A percentile compares a stretch with the other conserved stretches of the same genome.
Evolutionary conservation across 495 filamentous ascomycete species (phyloP).

Genomic region (Parachaetomium inaequale): DNA sequence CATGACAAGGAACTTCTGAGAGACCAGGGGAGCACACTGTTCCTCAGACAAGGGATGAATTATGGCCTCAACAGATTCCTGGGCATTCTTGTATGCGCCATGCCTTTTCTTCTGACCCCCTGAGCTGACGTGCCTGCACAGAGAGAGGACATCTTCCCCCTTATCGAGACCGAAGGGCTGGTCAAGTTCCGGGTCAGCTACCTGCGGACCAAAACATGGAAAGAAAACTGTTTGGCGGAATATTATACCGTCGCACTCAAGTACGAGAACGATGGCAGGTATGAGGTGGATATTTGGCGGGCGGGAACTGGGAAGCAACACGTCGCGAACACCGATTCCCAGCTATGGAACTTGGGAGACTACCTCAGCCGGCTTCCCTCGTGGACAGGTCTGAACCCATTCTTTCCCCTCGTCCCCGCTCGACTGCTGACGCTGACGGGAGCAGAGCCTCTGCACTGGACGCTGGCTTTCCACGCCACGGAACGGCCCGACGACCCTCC

Average conservation of each 20-base stretch:
- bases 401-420: too few species aligned
- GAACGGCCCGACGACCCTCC: constrained; percentile 15
- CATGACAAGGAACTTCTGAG: constrained; percentile 16
- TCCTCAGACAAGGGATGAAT: constrained; percentile 13
- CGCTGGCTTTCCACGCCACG: constrained; percentile 22
- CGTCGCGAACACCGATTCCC: constrained; percentile 5
- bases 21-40: constrained; percentile 18
- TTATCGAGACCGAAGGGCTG: constrained; percentile 23
- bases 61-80: constrained; percentile 20
- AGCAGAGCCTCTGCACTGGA: constrained; percentile 17
- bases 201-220: constrained; percentile 8
- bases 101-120: too few species aligned
- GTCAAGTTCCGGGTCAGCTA: constrained; percentile 25
- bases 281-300: constrained; percentile 27
- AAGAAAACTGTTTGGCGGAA: constrained; percentile 17
- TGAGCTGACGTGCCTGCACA: neutral
- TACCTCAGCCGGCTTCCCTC: constrained; percentile 24
- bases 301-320: constrained; percentile 14
- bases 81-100: constrained; percentile 21
- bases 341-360: constrained; percentile 27
- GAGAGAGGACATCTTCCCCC: constrained; percentile 24
- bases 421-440: neutral
- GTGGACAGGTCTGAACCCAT: constrained; percentile 12
- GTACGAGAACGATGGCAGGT: constrained; percentile 16
- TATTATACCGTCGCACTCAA: constrained; percentile 24